Base-by-base conservation (phyloP, 1,284 basidiomycete species). In the Dichomitus squalens region DNA sequence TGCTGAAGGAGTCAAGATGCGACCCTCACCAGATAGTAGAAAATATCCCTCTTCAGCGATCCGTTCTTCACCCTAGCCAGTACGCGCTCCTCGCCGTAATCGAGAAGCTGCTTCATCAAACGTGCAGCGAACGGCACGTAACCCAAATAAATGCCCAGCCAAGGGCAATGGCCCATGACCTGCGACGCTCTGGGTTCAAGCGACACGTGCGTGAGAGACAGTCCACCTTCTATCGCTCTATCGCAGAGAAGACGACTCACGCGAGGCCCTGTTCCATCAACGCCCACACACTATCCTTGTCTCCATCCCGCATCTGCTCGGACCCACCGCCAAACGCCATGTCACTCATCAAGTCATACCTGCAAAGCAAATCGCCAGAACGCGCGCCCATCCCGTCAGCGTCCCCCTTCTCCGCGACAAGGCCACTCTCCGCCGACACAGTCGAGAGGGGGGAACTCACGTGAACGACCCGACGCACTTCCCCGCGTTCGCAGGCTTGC, bases 271-370 rank as follows among this genome's bases (percentile, higher is more conserved):
- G 44, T 25, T 59, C 52, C 39, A 64, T 51, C 8, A 55, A 7
- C 18, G 59, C 31, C 59, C 60, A 61, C 21, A 49, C 29, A 20
- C 55, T 55, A n/a, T 60, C 59, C 35, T 27, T 21, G 50, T 64
- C 59, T 5, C 62, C 53, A 21, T 55, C 47, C 12, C 53, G 47
- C 48, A 55, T 49, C 53, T 48, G 44, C 41, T 55, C 53, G 16
- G 49, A 56, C 8, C 59, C 56, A 5, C 60, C 60, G 14, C 62
- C 62, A 40, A 64, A 61, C 72, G 65, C 71, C 66, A 77, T 72
- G 59, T 74, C 73, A 34, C 73, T 72, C 73, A 75, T 75, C 52
- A 76, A 71, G 55, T 78, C 76, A 51, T 72, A 72, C 6, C 74
- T 74, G 20, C 40, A 21, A 47, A 36, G 14, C 33, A 21, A 44